Percentiles rank a stretch among this genome's conserved stretches.
Conservation (phyloP, 225 moss, liverwort and hornwort genomes). For the Ulota crispa region DNA sequence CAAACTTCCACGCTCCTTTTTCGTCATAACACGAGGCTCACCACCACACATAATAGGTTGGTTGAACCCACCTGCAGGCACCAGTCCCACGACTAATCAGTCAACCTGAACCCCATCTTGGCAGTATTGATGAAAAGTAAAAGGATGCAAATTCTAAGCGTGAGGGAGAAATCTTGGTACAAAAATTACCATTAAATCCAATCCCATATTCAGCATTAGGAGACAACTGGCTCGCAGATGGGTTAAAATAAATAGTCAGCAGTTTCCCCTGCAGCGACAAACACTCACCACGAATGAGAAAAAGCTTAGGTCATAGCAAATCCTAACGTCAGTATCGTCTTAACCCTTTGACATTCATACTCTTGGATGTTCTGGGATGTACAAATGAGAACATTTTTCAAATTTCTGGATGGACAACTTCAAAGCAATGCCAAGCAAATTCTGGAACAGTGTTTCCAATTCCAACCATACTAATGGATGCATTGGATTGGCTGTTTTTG, state of each 20-base stretch:
- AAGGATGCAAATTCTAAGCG: conserved; percentile 3
- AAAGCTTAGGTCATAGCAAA: background rate
- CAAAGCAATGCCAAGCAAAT: too few relatives aligned
- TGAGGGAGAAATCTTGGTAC: background rate
- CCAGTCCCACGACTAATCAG: conserved; percentile 9
- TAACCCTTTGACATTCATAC: too few relatives aligned
- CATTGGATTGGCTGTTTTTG: too few relatives aligned
- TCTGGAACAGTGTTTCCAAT: too few relatives aligned
- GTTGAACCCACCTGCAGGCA: conserved; percentile 80
- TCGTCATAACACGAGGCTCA: conserved; percentile 85
- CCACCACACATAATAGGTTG: conserved; percentile 97
- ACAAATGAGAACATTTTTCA: too few relatives aligned
- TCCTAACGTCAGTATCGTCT: background rate
- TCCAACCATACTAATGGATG: too few relatives aligned
- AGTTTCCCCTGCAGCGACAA: conserved; percentile 48
- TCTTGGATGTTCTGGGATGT: too few relatives aligned
- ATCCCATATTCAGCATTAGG: conserved; percentile 74
- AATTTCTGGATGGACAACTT: too few relatives aligned
- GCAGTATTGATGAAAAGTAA: background rate
- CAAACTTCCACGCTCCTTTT: conserved; percentile 61
- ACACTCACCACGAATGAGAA: conserved; percentile 1
- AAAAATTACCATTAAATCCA: conserved; percentile 74
- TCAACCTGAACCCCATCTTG: background rate
- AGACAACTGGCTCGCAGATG: conserved; percentile 54
- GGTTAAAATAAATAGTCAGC: conserved; percentile 79